A percentile compares a stretch with the other conserved stretches of the same genome.
Conservation (phyloP, 345 rosid species). For the Firmiana major region DNA sequence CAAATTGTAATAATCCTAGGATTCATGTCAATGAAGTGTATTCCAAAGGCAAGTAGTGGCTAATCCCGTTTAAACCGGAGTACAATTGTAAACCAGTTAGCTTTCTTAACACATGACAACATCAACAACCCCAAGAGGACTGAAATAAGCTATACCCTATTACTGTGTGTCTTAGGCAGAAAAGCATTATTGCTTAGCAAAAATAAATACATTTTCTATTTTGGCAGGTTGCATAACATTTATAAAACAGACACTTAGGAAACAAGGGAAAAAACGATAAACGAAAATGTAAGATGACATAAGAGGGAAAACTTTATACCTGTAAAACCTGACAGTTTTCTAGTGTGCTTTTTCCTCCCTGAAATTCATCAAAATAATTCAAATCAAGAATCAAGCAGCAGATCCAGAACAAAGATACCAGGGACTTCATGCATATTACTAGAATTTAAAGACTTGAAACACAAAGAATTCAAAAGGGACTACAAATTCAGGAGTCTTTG, state of each 20-base stretch:
- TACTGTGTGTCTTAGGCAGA: background rate
- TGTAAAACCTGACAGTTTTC: conserved; percentile 96
- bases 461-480: background rate
- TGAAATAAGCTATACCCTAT: background rate
- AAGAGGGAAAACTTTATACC: conserved; percentile 35
- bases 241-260: background rate
- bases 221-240: background rate
- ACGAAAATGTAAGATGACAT: background rate
- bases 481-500: background rate
- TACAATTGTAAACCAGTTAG: background rate
- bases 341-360: conserved; percentile 97
- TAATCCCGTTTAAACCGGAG: background rate
- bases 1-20: background rate
- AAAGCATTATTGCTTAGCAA: background rate
- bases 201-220: background rate
- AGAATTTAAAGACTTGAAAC: background rate
- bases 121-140: background rate
- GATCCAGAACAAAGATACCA: background rate
- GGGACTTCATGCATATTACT: conserved; percentile 6
- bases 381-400: background rate
- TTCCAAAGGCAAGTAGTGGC: background rate
- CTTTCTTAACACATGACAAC: background rate
- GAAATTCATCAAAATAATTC: conserved; percentile 15
- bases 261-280: background rate
- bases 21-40: background rate